A percentile compares a stretch with the other conserved stretches of the same genome.
These are phyloP conservation scores for Rhytidhysteron rufulum DNA, from an alignment of 2,329 filamentous ascomycete species.

Conservation along the genomic window DNA sequence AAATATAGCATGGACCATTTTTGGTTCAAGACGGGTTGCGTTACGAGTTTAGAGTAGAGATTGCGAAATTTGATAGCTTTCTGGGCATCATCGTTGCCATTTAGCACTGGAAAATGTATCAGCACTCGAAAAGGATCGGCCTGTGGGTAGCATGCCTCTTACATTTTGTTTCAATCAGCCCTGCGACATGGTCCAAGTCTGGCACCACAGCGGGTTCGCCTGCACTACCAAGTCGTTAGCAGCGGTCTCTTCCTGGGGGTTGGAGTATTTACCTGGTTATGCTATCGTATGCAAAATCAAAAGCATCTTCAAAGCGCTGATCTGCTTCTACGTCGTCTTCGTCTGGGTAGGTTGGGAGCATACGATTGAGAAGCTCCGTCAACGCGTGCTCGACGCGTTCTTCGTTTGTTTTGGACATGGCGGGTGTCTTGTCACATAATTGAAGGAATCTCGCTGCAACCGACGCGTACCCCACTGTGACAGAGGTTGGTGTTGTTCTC, in stretches of 20 bases:
- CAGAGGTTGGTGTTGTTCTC: too few species aligned
- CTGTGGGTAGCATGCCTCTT: too few species aligned
- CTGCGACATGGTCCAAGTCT: conserved; percentile 86
- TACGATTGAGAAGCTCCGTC: conserved; percentile 70
- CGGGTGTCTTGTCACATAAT: too few species aligned
- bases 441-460: too few species aligned
- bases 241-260: conserved; percentile 43
- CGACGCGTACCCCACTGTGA: too few species aligned
- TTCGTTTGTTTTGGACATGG: conserved; percentile 21
- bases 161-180: conserved; percentile 82
- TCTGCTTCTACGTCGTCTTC: conserved; percentile 67
- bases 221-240: conserved; percentile 15
- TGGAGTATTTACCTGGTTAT: conserved; percentile 34
- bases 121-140: too few species aligned
- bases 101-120: conserved; percentile 53
- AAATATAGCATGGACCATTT: conserved; percentile 98
- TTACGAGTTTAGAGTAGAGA: conserved; percentile 81
- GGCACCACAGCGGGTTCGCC: conserved; percentile 55
- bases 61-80: conserved; percentile 79
- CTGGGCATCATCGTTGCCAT: conserved; percentile 67
- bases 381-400: conserved; percentile 75
- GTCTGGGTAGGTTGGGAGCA: conserved; percentile 63
- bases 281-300: conserved; percentile 47
- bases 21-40: conserved; percentile 86
- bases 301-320: conserved; percentile 62